Evolutionary conservation across 768 basidiomycete species (phyloP), one percentile per base, ranked within the genome.

Genomic region (Nidularia sp.): DNA sequence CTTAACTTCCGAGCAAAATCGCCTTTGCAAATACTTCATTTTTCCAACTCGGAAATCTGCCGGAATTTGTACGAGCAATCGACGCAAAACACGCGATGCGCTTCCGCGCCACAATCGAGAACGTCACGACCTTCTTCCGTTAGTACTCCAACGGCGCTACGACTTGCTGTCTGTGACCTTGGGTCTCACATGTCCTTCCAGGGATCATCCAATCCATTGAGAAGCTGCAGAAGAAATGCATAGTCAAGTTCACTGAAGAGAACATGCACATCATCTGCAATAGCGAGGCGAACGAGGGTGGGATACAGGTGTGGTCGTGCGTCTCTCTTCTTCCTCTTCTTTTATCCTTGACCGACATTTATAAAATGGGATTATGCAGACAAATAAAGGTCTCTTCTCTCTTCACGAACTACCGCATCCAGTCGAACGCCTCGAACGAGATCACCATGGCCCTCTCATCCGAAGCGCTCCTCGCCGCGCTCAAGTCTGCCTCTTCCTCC

Each of bases 211-310:
- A 93, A 67, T 79, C 88, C 0, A 74, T 93, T 18, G 90, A 92
- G 62, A 92, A 88, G 59, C 70, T 93, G 15, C 87, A 93, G 66
- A 92, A 90, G 67, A 84, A 76, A 74, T 92, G 88, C 58, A 84
- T 90, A 52, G 82, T 94, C 63, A 85, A 85, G 66, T 89, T 93
- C 61, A 83, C 82, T 0, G 84, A 87, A 60, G 74, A 72, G 10
- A 81, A 80, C 35, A 85, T 93, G 75, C 84, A 85, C 54, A 82
- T 94, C 53, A 93, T 95, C 50, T 94, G 93, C 72, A 86, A 87
- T 53, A 80, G 75, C 47, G 88, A 91, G 50, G 79, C 81, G 36
- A 86, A 84, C 58, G 89, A 91, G 59, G 90, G 88, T 0, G 90
- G 90, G 2, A 84, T 92, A 3, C 92, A 94, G 65, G 90, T 94